Conservation (phyloP, 2,329 filamentous ascomycete genomes). For the Elsinoe ampelina region DNA sequence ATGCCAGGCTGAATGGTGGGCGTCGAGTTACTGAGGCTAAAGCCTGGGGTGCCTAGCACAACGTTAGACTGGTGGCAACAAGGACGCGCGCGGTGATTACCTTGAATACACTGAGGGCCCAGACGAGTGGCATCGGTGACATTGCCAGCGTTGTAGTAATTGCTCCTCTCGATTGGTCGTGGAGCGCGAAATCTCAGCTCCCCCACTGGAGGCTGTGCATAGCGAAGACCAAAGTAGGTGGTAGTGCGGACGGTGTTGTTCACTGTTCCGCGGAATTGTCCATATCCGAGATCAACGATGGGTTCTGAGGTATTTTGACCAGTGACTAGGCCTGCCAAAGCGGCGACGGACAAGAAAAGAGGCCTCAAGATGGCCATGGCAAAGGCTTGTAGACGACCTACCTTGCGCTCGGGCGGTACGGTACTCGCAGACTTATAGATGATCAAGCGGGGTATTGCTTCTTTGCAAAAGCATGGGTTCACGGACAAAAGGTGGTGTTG, state of each 20-base stretch:
- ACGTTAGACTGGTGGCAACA: too few species aligned
- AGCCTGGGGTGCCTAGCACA: constrained; percentile 16
- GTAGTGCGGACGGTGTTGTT: constrained; percentile 6
- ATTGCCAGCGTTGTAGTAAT: constrained; percentile 17
- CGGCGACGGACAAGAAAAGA: not conserved
- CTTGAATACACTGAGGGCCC: constrained; percentile 24
- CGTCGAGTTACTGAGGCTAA: constrained; percentile 12
- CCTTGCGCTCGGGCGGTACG: not conserved
- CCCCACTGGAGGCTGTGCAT: constrained; percentile 24
- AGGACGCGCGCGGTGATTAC: too few species aligned
- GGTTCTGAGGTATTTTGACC: constrained; percentile 10
- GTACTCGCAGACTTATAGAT: not conserved
- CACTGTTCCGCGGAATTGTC: constrained; percentile 14
- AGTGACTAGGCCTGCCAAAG: not conserved
- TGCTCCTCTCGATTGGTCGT: constrained; percentile 21
- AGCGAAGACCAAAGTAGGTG: constrained; percentile 24
- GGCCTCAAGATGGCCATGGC: not conserved
- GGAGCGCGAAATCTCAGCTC: constrained; percentile 27
- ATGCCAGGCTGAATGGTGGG: constrained; percentile 19
- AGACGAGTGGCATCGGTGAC: constrained; percentile 23
- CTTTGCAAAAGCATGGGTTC: not conserved
- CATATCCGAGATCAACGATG: constrained; percentile 18
- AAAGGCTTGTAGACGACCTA: not conserved
- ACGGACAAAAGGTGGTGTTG: constrained; percentile 3
- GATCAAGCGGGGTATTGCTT: not conserved